Evolutionary conservation across 495 filamentous ascomycete genomes (phyloP), one percentile per base, ranked within the genome.

Genomic region (Tuber aestivum): DNA sequence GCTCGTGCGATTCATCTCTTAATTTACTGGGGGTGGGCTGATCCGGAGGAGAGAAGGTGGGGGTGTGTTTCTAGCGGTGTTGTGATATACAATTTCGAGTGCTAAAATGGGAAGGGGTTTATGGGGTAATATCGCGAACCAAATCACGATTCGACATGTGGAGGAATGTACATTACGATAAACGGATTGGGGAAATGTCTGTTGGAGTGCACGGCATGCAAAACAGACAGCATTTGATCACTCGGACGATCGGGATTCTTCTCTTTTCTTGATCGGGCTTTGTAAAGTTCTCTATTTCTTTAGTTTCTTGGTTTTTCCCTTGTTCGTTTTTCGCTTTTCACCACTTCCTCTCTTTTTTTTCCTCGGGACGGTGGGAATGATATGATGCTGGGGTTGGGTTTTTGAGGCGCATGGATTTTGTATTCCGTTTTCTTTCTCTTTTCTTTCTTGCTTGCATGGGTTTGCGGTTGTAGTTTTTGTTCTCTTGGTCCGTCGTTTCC

Each of bases 341-440:
- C 56, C 56, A 35, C 72, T 79, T 74, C 41, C 72, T 48, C 71
- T 75, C 44, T 73, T 70, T 80, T 73, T 65, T 81, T 75, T 75
- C 70, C 71, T 68, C 76, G 76, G 79, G 76, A 72, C 76, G 73
- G 79, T 72, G 72, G 74, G 76, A 81, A 81, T n/a, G 80, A 79
- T 65, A 75, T 81, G 76, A 81, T 79, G 80, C 81, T 82, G 75
- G 74, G 80, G 79, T 72, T 82, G 72, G 80, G 79, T 82, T 82
- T 79, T 68, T 80, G 75, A 81, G 80, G 80, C 80, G 80, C 80
- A 81, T 81, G 80, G 80, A 75, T 74, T 81, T 75, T 79, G 68
- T 70, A 70, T 71, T 70, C 40, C 74, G 81, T 72, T 74, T 78
- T 72, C 44, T 75, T 78, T 79, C 70, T 70, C 75, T 3, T 74